Conservation (phyloP, 164 flowering plant genomes). For the Protea cynaroides region DNA sequence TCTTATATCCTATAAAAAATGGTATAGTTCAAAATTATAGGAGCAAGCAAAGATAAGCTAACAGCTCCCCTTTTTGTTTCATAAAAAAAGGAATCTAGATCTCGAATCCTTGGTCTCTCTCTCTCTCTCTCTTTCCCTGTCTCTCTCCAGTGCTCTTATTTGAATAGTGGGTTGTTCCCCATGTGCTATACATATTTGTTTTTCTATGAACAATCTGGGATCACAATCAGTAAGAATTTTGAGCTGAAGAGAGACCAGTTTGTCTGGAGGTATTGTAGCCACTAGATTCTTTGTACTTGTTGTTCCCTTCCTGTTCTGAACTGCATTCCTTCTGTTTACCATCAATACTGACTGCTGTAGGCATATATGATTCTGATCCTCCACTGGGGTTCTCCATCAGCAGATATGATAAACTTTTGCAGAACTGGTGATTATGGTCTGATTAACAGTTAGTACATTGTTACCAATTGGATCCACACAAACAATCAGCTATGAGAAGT, state of each 20-base stretch:
- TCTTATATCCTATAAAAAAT: too few species aligned
- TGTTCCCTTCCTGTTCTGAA: slow-evolving; percentile 16
- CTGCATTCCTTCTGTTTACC: slow-evolving; percentile 22
- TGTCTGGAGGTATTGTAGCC: slow-evolving; percentile 31
- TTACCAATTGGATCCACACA: not conserved
- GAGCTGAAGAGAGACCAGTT: not conserved
- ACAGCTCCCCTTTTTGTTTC: too few species aligned
- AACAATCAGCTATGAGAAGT: not conserved
- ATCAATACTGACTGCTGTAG: slow-evolving; percentile 4
- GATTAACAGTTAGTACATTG: not conserved
- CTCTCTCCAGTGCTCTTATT: not conserved
- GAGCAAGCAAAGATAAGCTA: not conserved
- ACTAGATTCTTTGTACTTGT: slow-evolving; percentile 8
- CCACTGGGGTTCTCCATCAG: slow-evolving; percentile 31
- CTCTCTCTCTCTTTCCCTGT: too few species aligned
- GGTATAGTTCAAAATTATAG: too few species aligned
- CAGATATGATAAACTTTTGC: slow-evolving; percentile 53
- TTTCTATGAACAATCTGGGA: not conserved
- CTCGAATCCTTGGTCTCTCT: not conserved
- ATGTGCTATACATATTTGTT: slow-evolving; percentile 7
- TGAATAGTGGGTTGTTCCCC: not conserved
- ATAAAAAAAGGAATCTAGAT: not conserved
- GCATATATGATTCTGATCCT: slow-evolving; percentile 7
- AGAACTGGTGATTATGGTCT: slow-evolving; percentile 42
- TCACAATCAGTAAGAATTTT: slow-evolving; percentile 1